Evolutionary conservation across 805 yeast species (phyloP).

Genomic region (Cephaloascus fragrans): DNA sequence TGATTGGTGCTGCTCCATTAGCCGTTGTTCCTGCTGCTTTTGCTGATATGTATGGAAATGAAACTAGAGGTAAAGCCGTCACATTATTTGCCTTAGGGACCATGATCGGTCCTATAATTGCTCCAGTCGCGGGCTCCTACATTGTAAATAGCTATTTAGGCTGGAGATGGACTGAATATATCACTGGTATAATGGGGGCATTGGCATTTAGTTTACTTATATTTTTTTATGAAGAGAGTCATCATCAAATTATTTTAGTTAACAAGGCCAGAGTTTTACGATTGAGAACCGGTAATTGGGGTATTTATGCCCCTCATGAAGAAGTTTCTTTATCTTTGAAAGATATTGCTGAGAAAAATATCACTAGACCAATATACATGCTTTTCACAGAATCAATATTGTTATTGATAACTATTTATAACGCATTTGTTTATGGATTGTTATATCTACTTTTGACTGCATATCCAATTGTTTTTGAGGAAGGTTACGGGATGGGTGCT

Average conservation of each 20-base stretch:
- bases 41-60: constrained; percentile 68
- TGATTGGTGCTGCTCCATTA: constrained; percentile 76
- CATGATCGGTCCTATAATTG: constrained; percentile 71
- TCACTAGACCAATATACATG: constrained; percentile 28
- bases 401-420: constrained; percentile 31
- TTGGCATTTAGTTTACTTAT: constrained; percentile 20
- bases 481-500: constrained; percentile 15
- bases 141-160: constrained; percentile 31
- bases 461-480: constrained; percentile 25
- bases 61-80: constrained; percentile 67
- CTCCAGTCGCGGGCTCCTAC: constrained; percentile 73
- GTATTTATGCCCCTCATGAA: constrained; percentile 27
- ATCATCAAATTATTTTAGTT: constrained; percentile 25
- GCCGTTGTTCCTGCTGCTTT: constrained; percentile 82
- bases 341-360: constrained; percentile 24
- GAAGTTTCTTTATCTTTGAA: constrained; percentile 18
- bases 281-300: constrained; percentile 31
- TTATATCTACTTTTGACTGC: constrained; percentile 36
- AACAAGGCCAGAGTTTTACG: constrained; percentile 23
- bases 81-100: constrained; percentile 63
- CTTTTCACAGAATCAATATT: constrained; percentile 31
- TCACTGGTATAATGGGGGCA: constrained; percentile 30
- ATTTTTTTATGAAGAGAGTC: constrained; percentile 25
- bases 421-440: constrained; percentile 39
- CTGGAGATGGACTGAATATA: constrained; percentile 54